Evolutionary conservation across 2,329 filamentous ascomycete species (phyloP), one percentile per base, ranked within the genome.

Genomic region (Alternaria consortialis): DNA sequence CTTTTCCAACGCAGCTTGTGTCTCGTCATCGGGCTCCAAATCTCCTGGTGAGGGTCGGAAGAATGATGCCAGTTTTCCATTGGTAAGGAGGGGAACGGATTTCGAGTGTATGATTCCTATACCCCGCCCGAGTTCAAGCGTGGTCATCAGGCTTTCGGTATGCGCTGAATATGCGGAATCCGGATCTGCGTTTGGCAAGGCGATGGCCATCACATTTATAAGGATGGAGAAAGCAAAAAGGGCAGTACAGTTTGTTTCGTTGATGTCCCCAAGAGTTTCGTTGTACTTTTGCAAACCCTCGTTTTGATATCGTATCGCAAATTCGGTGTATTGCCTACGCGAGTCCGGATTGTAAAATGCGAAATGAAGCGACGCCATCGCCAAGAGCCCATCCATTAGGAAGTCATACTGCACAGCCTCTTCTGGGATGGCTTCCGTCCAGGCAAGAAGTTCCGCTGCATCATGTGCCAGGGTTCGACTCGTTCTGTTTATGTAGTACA

Each of bases 381-480:
- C 61, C n/a, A 64, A 51, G 2, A 64, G 48, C 31, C 58, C 61
- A 20, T 61, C 58, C 58, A 64, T 61, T 4, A 61, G 32, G 29
- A 64, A 64, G 4, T 64, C 53, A 7, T 61, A 40, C 5, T 40
- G 47, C 4, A 25, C 40, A 34, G 61, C 61, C 29, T 64, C 61
- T 37, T 57, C 51, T 34, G 61, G 61, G 23, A 64, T 42, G 4
- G 48, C 50, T 32, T 51, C 47, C 17, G 25, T 54, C 61, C 61
- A 64, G 7, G 43, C 17, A 5, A 43, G 4, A 6, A 58, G 55
- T 3, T 58, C 55, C n/a, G 17, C 40, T 2, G 31, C 52, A n/a
- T 46, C 40, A 13, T 54, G 52, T 31, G 52, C 52, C 15, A 54
- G 3, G 23, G 52, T 54, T 54, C 40, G 52, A 37, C 52, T 54